Conservation (phyloP, 495 filamentous ascomycete genomes). For the Sphaerosporella brunnea region DNA sequence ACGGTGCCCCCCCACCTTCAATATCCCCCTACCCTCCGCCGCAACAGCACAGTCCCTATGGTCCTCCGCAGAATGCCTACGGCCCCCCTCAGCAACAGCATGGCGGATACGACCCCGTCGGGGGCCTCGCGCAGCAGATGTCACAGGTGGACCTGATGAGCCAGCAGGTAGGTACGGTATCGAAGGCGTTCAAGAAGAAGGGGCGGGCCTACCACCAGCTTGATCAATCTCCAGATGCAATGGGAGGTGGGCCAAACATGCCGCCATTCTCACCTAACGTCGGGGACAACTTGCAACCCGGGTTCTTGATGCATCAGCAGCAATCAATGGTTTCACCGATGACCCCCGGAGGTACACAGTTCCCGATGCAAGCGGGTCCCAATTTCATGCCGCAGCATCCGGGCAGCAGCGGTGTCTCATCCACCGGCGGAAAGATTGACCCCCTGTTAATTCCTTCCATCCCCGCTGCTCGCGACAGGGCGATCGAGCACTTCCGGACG, state of each 20-base stretch:
- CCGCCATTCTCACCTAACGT: constrained; percentile 43
- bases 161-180: constrained; percentile 30
- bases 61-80: constrained; percentile 21
- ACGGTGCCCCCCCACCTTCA: constrained; percentile 18
- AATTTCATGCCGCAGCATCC: constrained; percentile 38
- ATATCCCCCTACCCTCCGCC: constrained; percentile 25
- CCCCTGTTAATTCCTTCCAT: constrained; percentile 90
- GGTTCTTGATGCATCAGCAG: constrained; percentile 29
- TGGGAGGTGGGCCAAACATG: constrained; percentile 47
- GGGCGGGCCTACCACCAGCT: constrained; percentile 68
- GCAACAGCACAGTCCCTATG: constrained; percentile 24
- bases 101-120: constrained; percentile 25
- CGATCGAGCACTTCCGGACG: constrained; percentile 64
- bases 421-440: constrained; percentile 62
- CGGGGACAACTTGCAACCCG: constrained; percentile 26
- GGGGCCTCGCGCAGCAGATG: constrained; percentile 70
- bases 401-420: constrained; percentile 22
- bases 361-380: constrained; percentile 42
- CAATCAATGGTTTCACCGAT: constrained; percentile 28
- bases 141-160: constrained; percentile 52
- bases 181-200: constrained; percentile 61
- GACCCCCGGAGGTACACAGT: constrained; percentile 39
- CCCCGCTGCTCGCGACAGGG: constrained; percentile 62
- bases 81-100: constrained; percentile 24
- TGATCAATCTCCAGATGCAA: constrained; percentile 40